These are phyloP conservation scores for Ophiostoma novo-ulmi DNA, from an alignment of 2,329 filamentous ascomycete genomes.

Conservation along the genomic window DNA sequence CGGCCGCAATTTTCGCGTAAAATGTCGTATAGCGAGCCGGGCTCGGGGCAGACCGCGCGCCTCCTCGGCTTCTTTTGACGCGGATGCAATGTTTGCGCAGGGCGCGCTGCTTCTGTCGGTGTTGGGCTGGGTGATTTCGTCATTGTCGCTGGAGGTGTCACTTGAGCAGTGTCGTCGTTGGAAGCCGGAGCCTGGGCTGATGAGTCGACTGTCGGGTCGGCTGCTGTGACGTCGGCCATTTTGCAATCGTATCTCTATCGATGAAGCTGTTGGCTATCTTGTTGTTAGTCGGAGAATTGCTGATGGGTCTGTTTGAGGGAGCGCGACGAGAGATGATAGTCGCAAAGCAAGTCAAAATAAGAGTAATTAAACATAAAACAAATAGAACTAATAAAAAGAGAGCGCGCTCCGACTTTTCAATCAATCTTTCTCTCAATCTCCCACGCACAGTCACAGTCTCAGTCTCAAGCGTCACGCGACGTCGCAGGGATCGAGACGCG, in stretches of 20 bases:
- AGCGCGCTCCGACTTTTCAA: neutral
- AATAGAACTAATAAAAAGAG: neutral
- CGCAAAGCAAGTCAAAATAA: neutral
- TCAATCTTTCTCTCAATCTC: neutral
- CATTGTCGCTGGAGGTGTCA: neutral
- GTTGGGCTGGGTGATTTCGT: neutral
- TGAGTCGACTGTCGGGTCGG: neutral
- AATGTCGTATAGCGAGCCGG: constrained; percentile 49
- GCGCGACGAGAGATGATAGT: neutral
- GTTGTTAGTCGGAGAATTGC: neutral
- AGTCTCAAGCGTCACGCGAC: neutral
- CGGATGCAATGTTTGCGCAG: neutral
- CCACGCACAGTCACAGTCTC: neutral
- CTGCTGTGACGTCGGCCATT: neutral
- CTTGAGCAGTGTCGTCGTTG: neutral
- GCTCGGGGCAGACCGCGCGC: constrained; percentile 35
- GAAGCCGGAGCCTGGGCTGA: neutral
- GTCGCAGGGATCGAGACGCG: constrained; percentile 7
- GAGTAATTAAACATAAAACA: neutral
- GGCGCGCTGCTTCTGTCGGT: constrained; percentile 4
- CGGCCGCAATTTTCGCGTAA: constrained; percentile 45
- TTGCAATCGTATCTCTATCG: neutral
- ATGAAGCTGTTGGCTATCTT: neutral
- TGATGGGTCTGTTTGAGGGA: neutral
- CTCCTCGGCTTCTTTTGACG: neutral